These are phyloP conservation scores for Aristolochia californica DNA, from an alignment of 164 flowering plant genomes.

Conservation along the genomic window DNA sequence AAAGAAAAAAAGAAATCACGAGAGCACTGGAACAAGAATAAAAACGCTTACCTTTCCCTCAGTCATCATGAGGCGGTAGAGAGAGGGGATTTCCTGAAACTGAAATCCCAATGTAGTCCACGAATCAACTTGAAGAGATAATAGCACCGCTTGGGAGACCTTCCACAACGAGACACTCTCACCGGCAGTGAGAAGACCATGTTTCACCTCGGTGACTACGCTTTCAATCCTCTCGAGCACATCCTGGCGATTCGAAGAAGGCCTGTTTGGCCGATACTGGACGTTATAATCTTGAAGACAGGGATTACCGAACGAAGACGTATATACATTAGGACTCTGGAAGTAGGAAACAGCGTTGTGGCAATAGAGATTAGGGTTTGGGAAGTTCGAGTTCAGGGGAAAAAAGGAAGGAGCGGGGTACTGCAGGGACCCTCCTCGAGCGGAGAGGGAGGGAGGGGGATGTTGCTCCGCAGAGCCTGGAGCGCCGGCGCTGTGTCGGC, in stretches of 20 bases:
- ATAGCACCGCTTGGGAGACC: conserved; percentile 36
- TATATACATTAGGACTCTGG: neutral
- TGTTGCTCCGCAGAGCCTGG: neutral
- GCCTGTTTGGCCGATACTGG: neutral
- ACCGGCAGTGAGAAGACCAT: conserved; percentile 32
- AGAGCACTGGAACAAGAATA: neutral
- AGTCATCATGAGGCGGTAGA: conserved; percentile 30
- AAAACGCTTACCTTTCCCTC: conserved; percentile 60
- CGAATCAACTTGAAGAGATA: conserved; percentile 44
- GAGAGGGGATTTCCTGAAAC: conserved; percentile 64
- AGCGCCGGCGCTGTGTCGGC: conserved; percentile 2
- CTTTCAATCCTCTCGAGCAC: conserved; percentile 29
- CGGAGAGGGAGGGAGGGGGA: neutral
- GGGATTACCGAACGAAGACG: conserved; percentile 11
- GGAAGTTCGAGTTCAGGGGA: neutral
- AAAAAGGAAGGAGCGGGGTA: conserved; percentile 4
- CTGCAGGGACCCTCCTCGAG: neutral
- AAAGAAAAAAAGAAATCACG: neutral
- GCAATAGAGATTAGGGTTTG: conserved; percentile 6
- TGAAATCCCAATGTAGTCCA: conserved; percentile 56
- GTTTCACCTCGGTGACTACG: conserved; percentile 35
- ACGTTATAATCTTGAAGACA: conserved; percentile 8
- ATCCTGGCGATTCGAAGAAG: conserved; percentile 6
- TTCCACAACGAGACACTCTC: conserved; percentile 57
- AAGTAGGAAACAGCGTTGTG: conserved; percentile 11